Evolutionary conservation across 1,284 basidiomycete genomes (phyloP).

Genomic region (Naganishia liquefaciens): DNA sequence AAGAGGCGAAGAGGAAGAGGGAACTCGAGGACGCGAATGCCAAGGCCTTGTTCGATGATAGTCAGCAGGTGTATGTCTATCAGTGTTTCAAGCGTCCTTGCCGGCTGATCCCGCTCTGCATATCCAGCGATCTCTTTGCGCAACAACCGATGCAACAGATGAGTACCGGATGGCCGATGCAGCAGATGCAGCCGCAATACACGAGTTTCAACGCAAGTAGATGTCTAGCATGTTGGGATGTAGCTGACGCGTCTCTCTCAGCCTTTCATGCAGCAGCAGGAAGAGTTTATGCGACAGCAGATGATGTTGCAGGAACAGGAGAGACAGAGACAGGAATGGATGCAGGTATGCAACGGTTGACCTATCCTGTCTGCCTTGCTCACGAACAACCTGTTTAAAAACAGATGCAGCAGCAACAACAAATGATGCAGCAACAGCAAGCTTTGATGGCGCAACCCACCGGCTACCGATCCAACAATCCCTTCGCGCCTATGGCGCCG

Average conservation of each 20-base stretch:
- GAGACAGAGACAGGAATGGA: conserved; percentile 51
- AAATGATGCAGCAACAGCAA: conserved; percentile 49
- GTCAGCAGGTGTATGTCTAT: conserved; percentile 63
- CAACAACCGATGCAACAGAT: conserved; percentile 44
- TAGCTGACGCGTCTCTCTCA: conserved; percentile 26
- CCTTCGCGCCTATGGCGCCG: conserved; percentile 64
- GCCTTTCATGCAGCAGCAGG: conserved; percentile 50
- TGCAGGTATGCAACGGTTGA: conserved; percentile 56
- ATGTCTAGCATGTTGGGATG: not conserved
- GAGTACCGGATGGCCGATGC: conserved; percentile 52
- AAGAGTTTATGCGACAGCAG: conserved; percentile 54
- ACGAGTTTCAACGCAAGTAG: conserved; percentile 54
- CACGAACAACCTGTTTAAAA: conserved; percentile 50
- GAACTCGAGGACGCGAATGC: conserved; percentile 75
- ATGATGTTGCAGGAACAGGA: conserved; percentile 52
- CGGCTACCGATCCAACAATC: conserved; percentile 85
- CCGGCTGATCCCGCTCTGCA: not conserved
- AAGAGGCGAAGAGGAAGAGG: conserved; percentile 70
- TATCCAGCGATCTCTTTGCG: conserved; percentile 39
- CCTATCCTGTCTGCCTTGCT: not conserved
- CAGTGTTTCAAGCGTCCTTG: not conserved
- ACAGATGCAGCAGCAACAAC: conserved; percentile 61
- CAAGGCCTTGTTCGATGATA: conserved; percentile 80
- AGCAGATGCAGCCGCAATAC: conserved; percentile 64
- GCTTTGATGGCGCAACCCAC: conserved; percentile 61